Conservation (phyloP, 179 eudicot genomes). For the Gypsophila paniculata region DNA sequence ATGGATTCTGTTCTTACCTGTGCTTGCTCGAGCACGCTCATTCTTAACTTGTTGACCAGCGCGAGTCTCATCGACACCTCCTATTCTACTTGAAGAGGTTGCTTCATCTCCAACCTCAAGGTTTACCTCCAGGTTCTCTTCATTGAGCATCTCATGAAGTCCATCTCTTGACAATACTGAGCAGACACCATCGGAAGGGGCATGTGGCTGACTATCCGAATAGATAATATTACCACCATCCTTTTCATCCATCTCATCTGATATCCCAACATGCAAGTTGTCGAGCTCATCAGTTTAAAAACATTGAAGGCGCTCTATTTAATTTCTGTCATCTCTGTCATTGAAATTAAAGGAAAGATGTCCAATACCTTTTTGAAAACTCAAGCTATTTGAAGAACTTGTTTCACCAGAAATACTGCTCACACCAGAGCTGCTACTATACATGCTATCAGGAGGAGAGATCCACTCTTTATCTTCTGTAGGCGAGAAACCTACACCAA, state of each 20-base stretch:
- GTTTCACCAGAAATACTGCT: constrained; percentile 45
- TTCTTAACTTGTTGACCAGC: constrained; percentile 33
- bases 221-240: constrained; percentile 27
- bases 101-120: constrained; percentile 34
- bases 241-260: constrained; percentile 29
- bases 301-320: constrained; percentile 20
- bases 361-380: constrained; percentile 41
- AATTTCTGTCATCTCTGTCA: constrained; percentile 33
- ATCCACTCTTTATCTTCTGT: constrained; percentile 73
- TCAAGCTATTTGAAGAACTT: constrained; percentile 42
- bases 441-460: constrained; percentile 84
- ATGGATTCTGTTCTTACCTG: constrained; percentile 48
- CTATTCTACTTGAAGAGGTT: constrained; percentile 38
- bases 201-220: constrained; percentile 24
- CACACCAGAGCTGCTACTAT: constrained; percentile 55
- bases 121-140: constrained; percentile 34
- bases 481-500: constrained; percentile 32
- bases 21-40: constrained; percentile 38
- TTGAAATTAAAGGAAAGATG: constrained; percentile 31
- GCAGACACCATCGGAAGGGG: constrained; percentile 24
- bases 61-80: constrained; percentile 36
- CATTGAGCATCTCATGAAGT: constrained; percentile 27
- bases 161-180: constrained; percentile 28
- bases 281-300: constrained; percentile 29
- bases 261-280: constrained; percentile 24